Base-by-base conservation (phyloP, 441 rosid species). In the Jatropha podagrica region DNA sequence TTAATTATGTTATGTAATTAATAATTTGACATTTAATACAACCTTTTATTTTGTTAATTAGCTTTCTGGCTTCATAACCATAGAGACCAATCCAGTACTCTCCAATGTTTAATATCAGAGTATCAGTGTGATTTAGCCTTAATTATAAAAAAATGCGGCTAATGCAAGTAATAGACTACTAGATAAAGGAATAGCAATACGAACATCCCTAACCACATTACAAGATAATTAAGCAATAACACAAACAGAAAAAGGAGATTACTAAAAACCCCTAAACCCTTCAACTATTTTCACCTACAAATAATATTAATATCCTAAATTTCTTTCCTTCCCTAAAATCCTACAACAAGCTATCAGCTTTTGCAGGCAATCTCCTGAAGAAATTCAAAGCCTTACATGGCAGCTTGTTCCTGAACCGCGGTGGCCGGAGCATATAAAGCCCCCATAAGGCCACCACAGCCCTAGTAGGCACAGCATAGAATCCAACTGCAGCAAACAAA, bases 291-390 rank as follows among this genome's bases (percentile, higher is more conserved):
- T 66, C 66, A 66, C 26, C 49, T 9, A 12, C 12, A 56, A 13
- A 23, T 13, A 52, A 32, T 23, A 23, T 44, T 5, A 52, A 63
- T 8, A 38, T 9, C 18, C 7, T 12, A 2, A 48, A 9, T 13
- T 10, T 10, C 4, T 10, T 10, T 5, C 40, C 14, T 26, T 20
- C 44, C 68, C 32, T 5, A 52, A 9, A 27, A 37, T 52, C 73
- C 14, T 85, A 95, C 83, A 88, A 58, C 86, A 88, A 77, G 55
- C 88, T 81, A 71, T 88, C 91, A 52, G 88, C 81, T 65, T 83
- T 83, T 7, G 88, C 68, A 49, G 92, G 92, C 84, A 88, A 65
- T 71, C 92, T 86, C 78, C 92, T 81, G 75, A 90, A 85, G 84
- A 90, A 86, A 75, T 82, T 88, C 4, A 82, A 79, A 48, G 89